These are phyloP conservation scores for Pichia phayaonensis DNA, from an alignment of 805 yeast genomes.

Conservation along the genomic window DNA sequence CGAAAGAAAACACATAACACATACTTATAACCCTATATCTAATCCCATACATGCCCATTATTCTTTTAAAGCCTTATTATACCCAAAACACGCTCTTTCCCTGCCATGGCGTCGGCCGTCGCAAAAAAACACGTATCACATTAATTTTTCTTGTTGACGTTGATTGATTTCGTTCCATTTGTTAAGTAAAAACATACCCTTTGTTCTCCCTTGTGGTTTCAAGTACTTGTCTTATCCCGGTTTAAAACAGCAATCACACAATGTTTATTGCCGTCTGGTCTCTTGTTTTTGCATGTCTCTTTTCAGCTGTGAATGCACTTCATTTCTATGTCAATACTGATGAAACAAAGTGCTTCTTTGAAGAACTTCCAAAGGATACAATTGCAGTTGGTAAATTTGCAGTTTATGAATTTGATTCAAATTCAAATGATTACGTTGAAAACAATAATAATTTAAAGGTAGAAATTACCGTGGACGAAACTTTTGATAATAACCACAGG, in stretches of 20 bases:
- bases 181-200: neutral
- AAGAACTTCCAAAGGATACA: constrained; percentile 71
- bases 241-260: neutral
- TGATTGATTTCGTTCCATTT: neutral
- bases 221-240: neutral
- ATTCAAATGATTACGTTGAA: constrained; percentile 39
- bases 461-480: constrained; percentile 66
- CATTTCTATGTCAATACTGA: constrained; percentile 78
- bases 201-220: neutral
- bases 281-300: neutral
- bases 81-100: no score
- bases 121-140: neutral
- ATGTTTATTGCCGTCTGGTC: constrained; percentile 1
- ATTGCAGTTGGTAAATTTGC: constrained; percentile 73
- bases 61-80: no score
- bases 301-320: constrained; percentile 36
- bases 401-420: constrained; percentile 52
- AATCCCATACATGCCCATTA: no score
- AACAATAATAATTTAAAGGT: constrained; percentile 48
- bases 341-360: constrained; percentile 74
- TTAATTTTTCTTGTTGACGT: neutral
- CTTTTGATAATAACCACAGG: constrained; percentile 69
- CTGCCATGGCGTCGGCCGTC: neutral
- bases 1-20: no score
- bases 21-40: no score